Evolutionary conservation across 345 rosid genomes (phyloP).

Genomic region (Pistacia atlantica): DNA sequence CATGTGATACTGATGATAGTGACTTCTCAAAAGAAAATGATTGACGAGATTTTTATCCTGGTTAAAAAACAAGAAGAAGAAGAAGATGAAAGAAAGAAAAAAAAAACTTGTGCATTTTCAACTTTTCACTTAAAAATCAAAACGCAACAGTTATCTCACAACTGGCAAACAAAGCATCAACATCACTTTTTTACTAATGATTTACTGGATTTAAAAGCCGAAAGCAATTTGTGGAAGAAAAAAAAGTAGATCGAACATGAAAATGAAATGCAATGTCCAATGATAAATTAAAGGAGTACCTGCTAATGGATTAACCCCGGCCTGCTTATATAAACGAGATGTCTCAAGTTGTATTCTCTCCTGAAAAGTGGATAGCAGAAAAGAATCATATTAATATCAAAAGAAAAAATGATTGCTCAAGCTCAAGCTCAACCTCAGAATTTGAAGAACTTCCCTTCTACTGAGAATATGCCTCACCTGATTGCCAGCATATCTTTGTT

Average conservation of each 20-base stretch:
- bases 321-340: conserved; percentile 85
- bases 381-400: not conserved
- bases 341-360: conserved; percentile 98
- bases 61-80: too few relatives aligned
- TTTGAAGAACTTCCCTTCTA: conserved; percentile 2
- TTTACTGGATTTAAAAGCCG: not conserved
- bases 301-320: conserved; percentile 97
- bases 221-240: not conserved
- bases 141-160: not conserved
- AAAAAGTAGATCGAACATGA: not conserved
- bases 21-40: not conserved
- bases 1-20: not conserved
- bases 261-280: conserved; percentile 1
- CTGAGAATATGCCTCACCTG: conserved; percentile 52
- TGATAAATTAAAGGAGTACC: conserved; percentile 43
- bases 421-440: conserved; percentile 9
- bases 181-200: not conserved
- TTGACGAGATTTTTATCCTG: not conserved
- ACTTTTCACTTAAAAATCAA: not conserved
- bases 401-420: not conserved
- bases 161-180: not conserved
- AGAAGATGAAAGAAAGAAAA: too few relatives aligned
- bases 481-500: conserved; percentile 96
- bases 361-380: conserved; percentile 36
- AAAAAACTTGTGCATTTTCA: too few relatives aligned